Evolutionary conservation across 345 rosid species (phyloP).

Genomic region (Chamaenerion angustifolium): DNA sequence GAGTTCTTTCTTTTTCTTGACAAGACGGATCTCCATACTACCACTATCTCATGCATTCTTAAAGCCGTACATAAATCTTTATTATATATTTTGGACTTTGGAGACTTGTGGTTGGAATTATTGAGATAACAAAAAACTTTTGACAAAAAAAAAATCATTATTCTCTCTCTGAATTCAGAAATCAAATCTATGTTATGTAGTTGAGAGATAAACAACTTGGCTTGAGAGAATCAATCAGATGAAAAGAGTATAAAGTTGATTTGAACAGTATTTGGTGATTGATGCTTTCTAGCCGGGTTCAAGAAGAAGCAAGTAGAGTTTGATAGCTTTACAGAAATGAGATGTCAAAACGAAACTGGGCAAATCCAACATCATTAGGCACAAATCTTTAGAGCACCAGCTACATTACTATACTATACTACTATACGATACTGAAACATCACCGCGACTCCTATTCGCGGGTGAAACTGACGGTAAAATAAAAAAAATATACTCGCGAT

Average conservation of each 20-base stretch:
- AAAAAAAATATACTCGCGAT: too few species aligned
- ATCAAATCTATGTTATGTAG: slow-evolving; percentile 10
- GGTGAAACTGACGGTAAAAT: too few species aligned
- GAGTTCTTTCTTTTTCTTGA: too few species aligned
- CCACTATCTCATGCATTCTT: too few species aligned
- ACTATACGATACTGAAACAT: background rate
- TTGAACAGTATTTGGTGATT: slow-evolving; percentile 21
- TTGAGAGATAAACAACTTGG: slow-evolving; percentile 13
- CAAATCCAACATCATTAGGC: slow-evolving; percentile 36
- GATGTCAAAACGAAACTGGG: slow-evolving; percentile 36
- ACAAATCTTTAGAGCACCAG: slow-evolving; percentile 52
- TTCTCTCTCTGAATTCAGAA: slow-evolving; percentile 14
- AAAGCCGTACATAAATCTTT: too few species aligned
- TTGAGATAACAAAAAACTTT: too few species aligned
- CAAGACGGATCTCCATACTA: too few species aligned
- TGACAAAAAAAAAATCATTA: too few species aligned
- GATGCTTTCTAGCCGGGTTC: slow-evolving; percentile 44
- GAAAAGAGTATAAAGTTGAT: slow-evolving; percentile 17
- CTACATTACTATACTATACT: slow-evolving; percentile 19
- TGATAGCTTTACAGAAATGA: slow-evolving; percentile 53
- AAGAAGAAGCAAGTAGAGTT: slow-evolving; percentile 49
- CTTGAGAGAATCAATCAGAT: background rate
- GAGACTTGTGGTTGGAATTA: too few species aligned
- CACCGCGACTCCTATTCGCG: too few species aligned
- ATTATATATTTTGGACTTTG: too few species aligned